Evolutionary conservation across 345 rosid species (phyloP), one percentile per base, ranked within the genome.

Genomic region (Eucalyptus curtisii): DNA sequence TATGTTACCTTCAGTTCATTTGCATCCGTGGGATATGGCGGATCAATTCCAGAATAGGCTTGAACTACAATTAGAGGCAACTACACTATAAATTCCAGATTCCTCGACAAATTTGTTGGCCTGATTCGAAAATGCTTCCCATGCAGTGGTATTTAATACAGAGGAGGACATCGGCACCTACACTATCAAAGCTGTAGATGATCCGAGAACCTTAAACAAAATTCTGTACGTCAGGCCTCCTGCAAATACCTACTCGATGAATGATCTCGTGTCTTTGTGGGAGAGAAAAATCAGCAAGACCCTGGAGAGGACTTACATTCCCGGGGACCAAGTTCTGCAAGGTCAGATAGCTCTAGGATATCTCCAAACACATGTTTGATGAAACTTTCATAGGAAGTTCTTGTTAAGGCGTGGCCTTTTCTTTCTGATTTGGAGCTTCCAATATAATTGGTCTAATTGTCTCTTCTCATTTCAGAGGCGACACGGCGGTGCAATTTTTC

Each of bases 201-300:
- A 89, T 76, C 86, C 88, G 20, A 86, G 90, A 79, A 71, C 90
- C 68, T 47, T 89, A 71, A 89, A 89, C 86, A 86, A 89, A 64
- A 57, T 86, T 49, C 31, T 89, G n/a, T 52, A 89, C 81, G 12
- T 89, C 48, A 71, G 37, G 33, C 90, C 90, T 45, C 42, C 90
- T 6, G 85, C 44, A 49, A 89, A 86, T 81, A 30, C 45, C 68
- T 31, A 68, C 59, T 89, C 90, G 7, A 49, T 89, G n/a, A 86
- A 89, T 64, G 86, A 68, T 30, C 88, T 86, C 19, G 88, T 89
- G 86, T 68, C 88, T 19, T 42, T 89, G 66, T 89, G 88, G 90
- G 90, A 89, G 48, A 89, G 86, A 47, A 89, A 86, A 79, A 86
- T 89, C 27, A 79, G 71, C 16, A 86, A 89, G 50, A 89, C 86